These are phyloP conservation scores for Volvox reticuliferus DNA, from an alignment of 139 green algal genomes.

Conservation along the genomic window DNA sequence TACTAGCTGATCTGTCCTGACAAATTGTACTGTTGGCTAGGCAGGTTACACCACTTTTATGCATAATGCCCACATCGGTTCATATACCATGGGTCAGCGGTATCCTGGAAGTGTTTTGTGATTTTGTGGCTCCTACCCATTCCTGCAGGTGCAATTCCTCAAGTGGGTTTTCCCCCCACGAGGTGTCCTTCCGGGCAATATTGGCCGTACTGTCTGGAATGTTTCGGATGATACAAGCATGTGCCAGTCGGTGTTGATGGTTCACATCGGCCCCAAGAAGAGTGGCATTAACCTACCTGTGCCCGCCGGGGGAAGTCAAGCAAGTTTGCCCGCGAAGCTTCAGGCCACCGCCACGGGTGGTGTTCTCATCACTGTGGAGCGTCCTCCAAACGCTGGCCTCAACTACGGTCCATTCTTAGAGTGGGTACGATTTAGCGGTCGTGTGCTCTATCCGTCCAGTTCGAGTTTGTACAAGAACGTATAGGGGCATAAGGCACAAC, in stretches of 20 bases:
- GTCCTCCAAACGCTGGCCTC: neutral
- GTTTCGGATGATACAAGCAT: neutral
- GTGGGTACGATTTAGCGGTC: neutral
- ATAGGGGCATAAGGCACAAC: too few relatives aligned
- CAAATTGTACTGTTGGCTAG: too few relatives aligned
- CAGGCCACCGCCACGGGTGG: neutral
- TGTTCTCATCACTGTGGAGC: conserved; percentile 11
- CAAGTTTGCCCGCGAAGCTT: neutral
- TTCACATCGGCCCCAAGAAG: neutral
- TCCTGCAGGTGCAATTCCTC: conserved; percentile 19
- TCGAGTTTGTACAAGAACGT: neutral
- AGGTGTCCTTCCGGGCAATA: neutral
- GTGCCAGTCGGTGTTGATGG: conserved; percentile 2
- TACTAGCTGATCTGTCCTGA: too few relatives aligned
- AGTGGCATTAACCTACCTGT: conserved; percentile 18
- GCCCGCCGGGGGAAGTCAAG: neutral
- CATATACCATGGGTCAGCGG: too few relatives aligned
- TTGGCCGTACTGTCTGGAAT: neutral
- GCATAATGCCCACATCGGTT: too few relatives aligned
- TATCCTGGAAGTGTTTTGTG: too few relatives aligned
- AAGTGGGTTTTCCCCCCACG: neutral
- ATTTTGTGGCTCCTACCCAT: too few relatives aligned
- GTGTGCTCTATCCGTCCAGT: conserved; percentile 15
- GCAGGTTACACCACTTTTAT: too few relatives aligned
- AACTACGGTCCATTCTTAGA: conserved; percentile 34